Evolutionary conservation across 306 rosid genomes (phyloP).

Genomic region (Datisca glomerata): DNA sequence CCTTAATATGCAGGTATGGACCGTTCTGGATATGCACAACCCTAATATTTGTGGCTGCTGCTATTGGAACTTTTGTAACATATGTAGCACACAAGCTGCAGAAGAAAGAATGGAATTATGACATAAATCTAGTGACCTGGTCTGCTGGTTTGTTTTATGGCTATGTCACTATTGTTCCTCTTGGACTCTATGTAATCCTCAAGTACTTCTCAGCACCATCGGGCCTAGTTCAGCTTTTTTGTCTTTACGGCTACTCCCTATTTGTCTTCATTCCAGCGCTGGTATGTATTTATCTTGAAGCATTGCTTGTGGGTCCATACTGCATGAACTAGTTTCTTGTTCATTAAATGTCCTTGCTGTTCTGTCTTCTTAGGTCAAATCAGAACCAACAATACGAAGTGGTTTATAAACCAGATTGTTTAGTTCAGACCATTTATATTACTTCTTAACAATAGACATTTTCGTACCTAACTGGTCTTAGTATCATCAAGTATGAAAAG

Average conservation of each 20-base stretch:
- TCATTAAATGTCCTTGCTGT: too few species aligned
- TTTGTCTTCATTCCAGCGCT: conserved; percentile 88
- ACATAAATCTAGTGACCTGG: conserved; percentile 91
- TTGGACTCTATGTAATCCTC: conserved; percentile 60
- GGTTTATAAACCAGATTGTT: too few species aligned
- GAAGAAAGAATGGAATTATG: conserved; percentile 72
- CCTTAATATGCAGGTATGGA: conserved; percentile 97
- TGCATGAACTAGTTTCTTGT: too few species aligned
- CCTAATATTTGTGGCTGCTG: conserved; percentile 85
- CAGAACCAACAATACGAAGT: too few species aligned
- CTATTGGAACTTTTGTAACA: conserved; percentile 90
- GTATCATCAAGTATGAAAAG: too few species aligned
- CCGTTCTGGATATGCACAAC: conserved; percentile 99
- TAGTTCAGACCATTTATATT: too few species aligned
- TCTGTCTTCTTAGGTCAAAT: too few species aligned
- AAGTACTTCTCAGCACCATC: conserved; percentile 91
- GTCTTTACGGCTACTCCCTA: conserved; percentile 91
- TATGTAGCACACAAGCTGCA: conserved; percentile 77
- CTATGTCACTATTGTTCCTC: conserved; percentile 74
- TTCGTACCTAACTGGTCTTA: too few species aligned
- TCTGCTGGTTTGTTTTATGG: conserved; percentile 96
- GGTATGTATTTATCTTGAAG: conserved; percentile 32
- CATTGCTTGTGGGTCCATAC: conserved; percentile 5
- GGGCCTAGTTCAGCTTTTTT: conserved; percentile 77
- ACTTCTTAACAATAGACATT: too few species aligned